Evolutionary conservation across 345 rosid species (phyloP).

Genomic region (Hibiscus tridactylites): DNA sequence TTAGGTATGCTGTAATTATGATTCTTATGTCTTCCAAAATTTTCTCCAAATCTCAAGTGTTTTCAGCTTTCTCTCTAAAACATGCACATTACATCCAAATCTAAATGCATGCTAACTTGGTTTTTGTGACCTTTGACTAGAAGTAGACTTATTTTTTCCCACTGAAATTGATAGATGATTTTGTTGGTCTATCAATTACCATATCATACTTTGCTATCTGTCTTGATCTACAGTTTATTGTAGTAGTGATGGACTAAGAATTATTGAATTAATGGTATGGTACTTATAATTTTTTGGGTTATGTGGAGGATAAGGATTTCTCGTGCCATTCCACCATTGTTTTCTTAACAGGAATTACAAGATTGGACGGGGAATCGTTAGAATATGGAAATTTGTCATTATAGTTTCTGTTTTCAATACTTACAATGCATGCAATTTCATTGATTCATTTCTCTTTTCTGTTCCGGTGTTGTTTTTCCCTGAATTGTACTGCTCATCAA

Average conservation of each 20-base stretch:
- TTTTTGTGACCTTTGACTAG: neutral
- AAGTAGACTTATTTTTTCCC: neutral
- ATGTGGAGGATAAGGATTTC: neutral
- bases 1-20: conserved; percentile 41
- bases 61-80: neutral
- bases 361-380: neutral
- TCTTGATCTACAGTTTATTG: neutral
- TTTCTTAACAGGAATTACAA: neutral
- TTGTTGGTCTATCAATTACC: neutral
- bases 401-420: neutral
- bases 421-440: neutral
- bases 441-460: neutral
- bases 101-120: neutral
- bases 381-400: neutral
- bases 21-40: neutral
- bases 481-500: conserved; percentile 6
- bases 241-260: neutral
- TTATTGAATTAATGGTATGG: neutral
- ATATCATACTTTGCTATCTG: neutral
- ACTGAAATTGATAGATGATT: neutral
- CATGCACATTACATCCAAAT: neutral
- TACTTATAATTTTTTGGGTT: neutral
- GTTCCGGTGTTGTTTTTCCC: conserved; percentile 7
- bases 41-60: neutral
- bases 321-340: neutral